A percentile compares a stretch with the other conserved stretches of the same genome.
phyloP scores from a whole-genome alignment of 2,329 filamentous ascomycete species.

The Apiospora sp. region DNA sequence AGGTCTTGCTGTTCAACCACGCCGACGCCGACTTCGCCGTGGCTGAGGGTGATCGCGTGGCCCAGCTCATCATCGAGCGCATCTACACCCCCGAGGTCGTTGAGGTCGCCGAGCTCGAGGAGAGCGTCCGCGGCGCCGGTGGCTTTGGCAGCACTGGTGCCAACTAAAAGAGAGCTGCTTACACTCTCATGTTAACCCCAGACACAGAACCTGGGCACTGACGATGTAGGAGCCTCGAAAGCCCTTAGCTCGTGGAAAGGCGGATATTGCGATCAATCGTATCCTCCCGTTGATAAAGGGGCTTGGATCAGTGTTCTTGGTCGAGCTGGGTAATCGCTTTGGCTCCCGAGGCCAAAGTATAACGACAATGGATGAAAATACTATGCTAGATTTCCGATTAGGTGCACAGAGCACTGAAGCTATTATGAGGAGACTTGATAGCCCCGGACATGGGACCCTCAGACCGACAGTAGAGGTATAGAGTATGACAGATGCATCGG shows the following conservation, averaged over 20 bases:
- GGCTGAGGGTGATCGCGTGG: constrained; percentile 87
- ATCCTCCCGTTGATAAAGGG: background rate
- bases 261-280: too few species aligned
- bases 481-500: background rate
- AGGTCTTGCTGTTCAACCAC: constrained; percentile 95
- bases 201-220: background rate
- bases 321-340: background rate
- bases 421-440: too few species aligned
- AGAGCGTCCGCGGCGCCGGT: constrained; percentile 88
- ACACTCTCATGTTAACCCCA: background rate
- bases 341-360: background rate
- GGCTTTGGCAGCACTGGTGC: constrained; percentile 89
- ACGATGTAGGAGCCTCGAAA: background rate
- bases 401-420: background rate
- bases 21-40: constrained; percentile 81
- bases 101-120: constrained; percentile 88
- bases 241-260: background rate
- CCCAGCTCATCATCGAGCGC: constrained; percentile 91
- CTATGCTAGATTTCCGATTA: background rate
- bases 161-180: constrained; percentile 32
- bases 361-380: background rate
- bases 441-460: background rate
- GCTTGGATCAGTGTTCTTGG: background rate
- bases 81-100: constrained; percentile 92
- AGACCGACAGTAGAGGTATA: background rate